Percentiles rank a stretch among this genome's conserved stretches.
phyloP scores from a whole-genome alignment of 805 yeast species.

The Tetrapisispora fleetii region DNA sequence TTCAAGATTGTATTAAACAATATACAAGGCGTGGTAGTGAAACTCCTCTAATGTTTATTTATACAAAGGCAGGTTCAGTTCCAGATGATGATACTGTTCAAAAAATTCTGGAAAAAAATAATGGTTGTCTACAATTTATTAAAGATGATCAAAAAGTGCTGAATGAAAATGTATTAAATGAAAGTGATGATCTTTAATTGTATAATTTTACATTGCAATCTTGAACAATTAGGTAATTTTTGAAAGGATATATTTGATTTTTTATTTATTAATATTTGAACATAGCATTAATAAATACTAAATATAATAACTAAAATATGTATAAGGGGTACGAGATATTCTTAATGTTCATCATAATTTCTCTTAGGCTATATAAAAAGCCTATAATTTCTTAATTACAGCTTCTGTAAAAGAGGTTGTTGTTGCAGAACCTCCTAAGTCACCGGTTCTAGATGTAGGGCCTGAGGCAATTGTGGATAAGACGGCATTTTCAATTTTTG shows the following conservation, averaged over 20 bases:
- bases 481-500: conserved; percentile 80
- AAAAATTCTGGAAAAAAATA: conserved; percentile 12
- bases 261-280: not conserved
- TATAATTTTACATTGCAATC: not conserved
- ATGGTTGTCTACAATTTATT: conserved; percentile 15
- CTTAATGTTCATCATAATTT: not conserved
- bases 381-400: conserved; percentile 51
- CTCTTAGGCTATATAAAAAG: not conserved
- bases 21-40: conserved; percentile 20
- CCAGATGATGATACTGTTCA: conserved; percentile 11
- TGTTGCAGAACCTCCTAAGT: conserved; percentile 77
- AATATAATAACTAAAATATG: not conserved
- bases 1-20: conserved; percentile 16
- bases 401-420: conserved; percentile 86
- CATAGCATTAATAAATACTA: not conserved
- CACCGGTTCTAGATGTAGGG: conserved; percentile 92
- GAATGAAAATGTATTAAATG: not conserved
- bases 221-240: not conserved
- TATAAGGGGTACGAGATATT: not conserved
- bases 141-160: conserved; percentile 15
- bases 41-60: conserved; percentile 26
- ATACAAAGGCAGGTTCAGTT: conserved; percentile 13
- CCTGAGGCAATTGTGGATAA: conserved; percentile 85
- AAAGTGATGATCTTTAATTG: not conserved
- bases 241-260: not conserved